phyloP scores from a whole-genome alignment of 139 green algal species.

The Picochlorum costavermella region DNA sequence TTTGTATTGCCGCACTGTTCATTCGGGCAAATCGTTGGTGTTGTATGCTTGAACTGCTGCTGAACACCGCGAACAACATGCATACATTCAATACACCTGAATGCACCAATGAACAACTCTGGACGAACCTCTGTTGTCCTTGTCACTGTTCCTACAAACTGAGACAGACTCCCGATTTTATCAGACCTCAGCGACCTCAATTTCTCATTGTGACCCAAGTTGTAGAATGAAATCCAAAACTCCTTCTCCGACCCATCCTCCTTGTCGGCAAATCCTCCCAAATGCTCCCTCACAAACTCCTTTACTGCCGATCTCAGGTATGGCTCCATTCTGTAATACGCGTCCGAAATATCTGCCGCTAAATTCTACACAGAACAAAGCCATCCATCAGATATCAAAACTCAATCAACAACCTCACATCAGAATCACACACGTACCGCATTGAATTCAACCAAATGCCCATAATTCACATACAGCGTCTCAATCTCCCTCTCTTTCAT shows the following conservation, averaged over 20 bases:
- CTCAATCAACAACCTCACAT: neutral
- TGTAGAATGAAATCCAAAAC: slow-evolving; percentile 80
- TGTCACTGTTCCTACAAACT: slow-evolving; percentile 84
- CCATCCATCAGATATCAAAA: too few species aligned
- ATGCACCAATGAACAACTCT: slow-evolving; percentile 87
- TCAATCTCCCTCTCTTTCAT: slow-evolving; percentile 47
- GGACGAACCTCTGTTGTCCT: slow-evolving; percentile 89
- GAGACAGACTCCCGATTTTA: slow-evolving; percentile 40
- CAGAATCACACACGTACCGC: neutral
- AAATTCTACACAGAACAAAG: slow-evolving; percentile 11
- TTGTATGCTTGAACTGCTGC: slow-evolving; percentile 97
- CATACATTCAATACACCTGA: slow-evolving; percentile 82
- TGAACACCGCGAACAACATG: slow-evolving; percentile 62
- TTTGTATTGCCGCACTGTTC: slow-evolving; percentile 80
- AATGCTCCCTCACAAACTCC: slow-evolving; percentile 60
- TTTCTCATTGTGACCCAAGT: slow-evolving; percentile 36
- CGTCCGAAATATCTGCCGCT: slow-evolving; percentile 21
- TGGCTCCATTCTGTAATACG: slow-evolving; percentile 60
- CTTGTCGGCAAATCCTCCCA: slow-evolving; percentile 37
- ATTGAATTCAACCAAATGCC: slow-evolving; percentile 60
- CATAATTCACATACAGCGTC: slow-evolving; percentile 72
- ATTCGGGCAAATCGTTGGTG: slow-evolving; percentile 81
- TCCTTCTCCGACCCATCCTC: slow-evolving; percentile 59
- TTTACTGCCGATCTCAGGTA: slow-evolving; percentile 60
- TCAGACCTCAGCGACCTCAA: slow-evolving; percentile 34